Conservation (phyloP, 805 yeast genomes). For the Metschnikowia matae region DNA sequence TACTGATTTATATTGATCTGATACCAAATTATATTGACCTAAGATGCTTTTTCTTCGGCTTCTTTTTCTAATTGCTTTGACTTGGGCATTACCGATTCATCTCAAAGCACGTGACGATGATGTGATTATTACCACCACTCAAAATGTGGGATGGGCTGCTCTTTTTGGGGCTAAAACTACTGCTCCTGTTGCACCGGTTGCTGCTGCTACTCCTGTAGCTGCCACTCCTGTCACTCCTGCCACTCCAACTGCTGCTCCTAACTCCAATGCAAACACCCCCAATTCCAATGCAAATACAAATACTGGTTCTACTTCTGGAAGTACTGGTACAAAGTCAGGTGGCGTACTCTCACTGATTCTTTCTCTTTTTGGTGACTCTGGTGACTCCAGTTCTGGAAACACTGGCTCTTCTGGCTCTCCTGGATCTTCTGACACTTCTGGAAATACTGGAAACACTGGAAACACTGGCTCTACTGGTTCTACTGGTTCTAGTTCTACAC, state of each 20-base stretch:
- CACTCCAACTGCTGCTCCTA: not conserved
- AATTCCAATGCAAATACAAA: conserved; percentile 3
- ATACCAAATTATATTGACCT: too few species aligned
- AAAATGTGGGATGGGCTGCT: conserved; percentile 13
- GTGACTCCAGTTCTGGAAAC: not conserved
- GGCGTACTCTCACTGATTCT: conserved; percentile 8
- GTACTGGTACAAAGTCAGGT: not conserved
- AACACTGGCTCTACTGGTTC: not conserved
- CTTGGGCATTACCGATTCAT: conserved; percentile 9
- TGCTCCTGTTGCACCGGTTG: not conserved
- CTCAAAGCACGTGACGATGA: not conserved
- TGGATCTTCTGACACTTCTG: not conserved
- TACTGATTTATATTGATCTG: too few species aligned
- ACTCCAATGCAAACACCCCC: not conserved
- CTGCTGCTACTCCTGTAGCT: not conserved
- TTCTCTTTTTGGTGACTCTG: conserved; percentile 3
- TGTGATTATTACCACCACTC: conserved; percentile 7
- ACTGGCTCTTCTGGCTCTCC: not conserved
- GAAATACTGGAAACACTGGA: not conserved
- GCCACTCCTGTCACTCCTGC: conserved; percentile 3
- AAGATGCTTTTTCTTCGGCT: conserved; percentile 5
- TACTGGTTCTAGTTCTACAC: not conserved
- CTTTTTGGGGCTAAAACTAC: conserved; percentile 10
- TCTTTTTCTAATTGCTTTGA: conserved; percentile 6
- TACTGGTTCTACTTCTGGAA: too few species aligned